A percentile compares a stretch with the other conserved stretches of the same genome.
Conservation (phyloP, 2,329 filamentous ascomycete genomes). For the Aspergillus pseudoterreus region DNA sequence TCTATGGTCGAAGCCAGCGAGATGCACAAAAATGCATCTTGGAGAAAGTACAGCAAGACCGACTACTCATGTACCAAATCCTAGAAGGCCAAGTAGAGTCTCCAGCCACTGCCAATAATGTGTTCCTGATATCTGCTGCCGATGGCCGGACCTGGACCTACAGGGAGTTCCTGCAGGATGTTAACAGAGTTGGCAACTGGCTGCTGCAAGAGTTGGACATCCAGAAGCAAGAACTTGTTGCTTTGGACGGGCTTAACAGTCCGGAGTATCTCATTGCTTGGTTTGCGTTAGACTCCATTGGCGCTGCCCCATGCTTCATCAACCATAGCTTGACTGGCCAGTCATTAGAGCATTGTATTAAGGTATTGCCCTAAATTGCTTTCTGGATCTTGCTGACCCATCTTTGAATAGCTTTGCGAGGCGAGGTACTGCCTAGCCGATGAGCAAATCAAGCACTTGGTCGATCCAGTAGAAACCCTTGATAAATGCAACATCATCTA, state of each 20-base stretch:
- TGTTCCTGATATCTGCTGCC: neutral
- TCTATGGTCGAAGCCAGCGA: neutral
- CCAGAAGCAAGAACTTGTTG: slow-evolving; percentile 1
- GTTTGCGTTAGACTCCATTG: slow-evolving; percentile 1
- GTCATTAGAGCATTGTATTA: neutral
- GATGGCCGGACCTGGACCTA: neutral
- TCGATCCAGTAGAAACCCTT: neutral
- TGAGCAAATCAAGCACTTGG: neutral
- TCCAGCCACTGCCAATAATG: neutral
- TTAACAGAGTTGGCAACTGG: neutral
- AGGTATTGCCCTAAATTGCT: neutral
- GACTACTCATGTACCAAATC: neutral
- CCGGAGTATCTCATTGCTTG: slow-evolving; percentile 2
- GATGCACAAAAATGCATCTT: neutral
- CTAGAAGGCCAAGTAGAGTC: neutral
- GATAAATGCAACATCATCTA: neutral
- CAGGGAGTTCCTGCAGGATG: neutral
- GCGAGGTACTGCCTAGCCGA: neutral
- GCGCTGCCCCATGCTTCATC: slow-evolving; percentile 1
- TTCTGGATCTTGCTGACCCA: neutral
- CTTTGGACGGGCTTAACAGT: slow-evolving; percentile 1
- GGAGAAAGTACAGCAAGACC: neutral
- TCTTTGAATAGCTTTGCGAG: neutral
- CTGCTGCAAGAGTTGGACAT: neutral
- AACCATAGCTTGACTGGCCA: neutral